Evolutionary conservation across 1,284 basidiomycete genomes (phyloP), one percentile per base, ranked within the genome.

Genomic region (Pterulicium gracile): DNA sequence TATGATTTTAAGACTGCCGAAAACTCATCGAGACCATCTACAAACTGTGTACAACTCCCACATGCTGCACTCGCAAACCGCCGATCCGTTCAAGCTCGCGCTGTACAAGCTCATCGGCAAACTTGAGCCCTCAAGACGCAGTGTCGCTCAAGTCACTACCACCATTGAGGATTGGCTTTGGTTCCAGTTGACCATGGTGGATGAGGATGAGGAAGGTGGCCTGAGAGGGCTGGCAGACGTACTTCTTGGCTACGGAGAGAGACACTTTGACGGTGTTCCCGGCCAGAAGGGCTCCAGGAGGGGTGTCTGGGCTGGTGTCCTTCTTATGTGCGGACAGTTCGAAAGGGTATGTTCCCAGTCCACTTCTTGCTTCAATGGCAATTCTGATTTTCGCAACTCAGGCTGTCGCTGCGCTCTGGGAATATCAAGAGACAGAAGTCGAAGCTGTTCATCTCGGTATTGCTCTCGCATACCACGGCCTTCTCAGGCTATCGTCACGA

Each of bases 91-190:
- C 77, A 97, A 97, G 64, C 79, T 92, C 45, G 94, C 93, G 0
- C 65, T 98, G 24, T 98, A 96, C 73, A 96, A 97, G 60, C 70
- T 98, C 23, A 86, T 98, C 69, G 95, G 94, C 35, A 84, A 89
- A 53, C 79, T 97, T 47, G 95, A 99, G 56, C 79, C 92, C 1
- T 66, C 77, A 3, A 75, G 90, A 47, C 77, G 91, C 50, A 88
- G 81, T 54, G 84, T 94, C 1, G 75, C 80, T 5, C 78, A 86
- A 43, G 89, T 98, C 3, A 96, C 92, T 1, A 75, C 79, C 14
- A 95, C 90, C 4, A 95, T 91, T 3, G 95, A 98, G 60, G 95
- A 98, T 63, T 99, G 96, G 95, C 72, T 98, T 27, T 99, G 95
- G 95, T 81, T 96, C 69, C 95, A 99, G 68, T 75, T 98, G 15